Base-by-base conservation (phyloP, 768 basidiomycete genomes). In the Kwoniella newhampshirensis region DNA sequence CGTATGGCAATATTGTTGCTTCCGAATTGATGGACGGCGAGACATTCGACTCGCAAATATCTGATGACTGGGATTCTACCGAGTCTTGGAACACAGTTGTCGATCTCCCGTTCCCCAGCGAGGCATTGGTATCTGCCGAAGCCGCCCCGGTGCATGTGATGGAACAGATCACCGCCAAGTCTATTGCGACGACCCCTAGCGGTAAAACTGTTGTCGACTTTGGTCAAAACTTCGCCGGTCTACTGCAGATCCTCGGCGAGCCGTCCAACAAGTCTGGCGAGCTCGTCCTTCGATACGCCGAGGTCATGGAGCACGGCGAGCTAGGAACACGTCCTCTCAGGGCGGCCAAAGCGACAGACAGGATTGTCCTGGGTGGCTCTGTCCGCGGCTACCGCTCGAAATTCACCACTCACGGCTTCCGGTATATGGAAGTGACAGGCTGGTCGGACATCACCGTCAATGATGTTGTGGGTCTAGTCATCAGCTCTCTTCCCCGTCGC, bases 391-490 rank as follows among this genome's bases (percentile, higher is more conserved):
- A 56, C 44, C 40, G 56, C 32, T 71, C 73, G 9, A 67, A 50
- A 36, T 75, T 73, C 49, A 75, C 73, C 23, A 73, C 69, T 40
- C 67, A 69, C 42, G 73, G 73, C 13, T 75, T 75, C 62, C 45
- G 67, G 30, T 73, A 70, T 35, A 62, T 54, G 27, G 60, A 70
- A 49, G 44, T 73, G 41, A 56, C 54, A 3, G 72, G 67, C 2
- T 60, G 54, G 54, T 23, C 44, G 11, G 44, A 36, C 59, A n/a
- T 68, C 30, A 20, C 21, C 12, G 46, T 57, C 15, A 17, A 50
- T 1, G 60, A 60, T 45, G 32, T 73, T 5, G 58, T 53, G 11
- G 71, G 61, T 2, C 35, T 66, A 7, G 71, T 68, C 7, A 25
- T 68, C 1, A 54, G 58, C 12, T 63, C 62, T 2, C 62, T 64